A percentile compares a stretch with the other conserved stretches of the same genome.
Conservation (phyloP, 2,329 filamentous ascomycete species). For the Fonsecaea monophora region DNA sequence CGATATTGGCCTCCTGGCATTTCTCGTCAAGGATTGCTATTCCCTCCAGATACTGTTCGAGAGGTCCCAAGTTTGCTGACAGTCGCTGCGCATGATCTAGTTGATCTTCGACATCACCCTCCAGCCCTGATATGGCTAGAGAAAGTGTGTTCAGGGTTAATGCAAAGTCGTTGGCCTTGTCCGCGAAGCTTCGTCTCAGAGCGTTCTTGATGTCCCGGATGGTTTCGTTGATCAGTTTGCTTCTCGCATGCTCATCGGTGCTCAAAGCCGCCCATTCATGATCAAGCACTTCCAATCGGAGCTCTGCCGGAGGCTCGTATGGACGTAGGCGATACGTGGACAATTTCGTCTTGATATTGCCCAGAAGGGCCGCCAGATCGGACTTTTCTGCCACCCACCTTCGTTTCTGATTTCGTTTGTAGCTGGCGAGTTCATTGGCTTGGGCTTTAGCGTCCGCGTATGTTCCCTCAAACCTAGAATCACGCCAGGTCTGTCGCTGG, state of each 20-base stretch:
- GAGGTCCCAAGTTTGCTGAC: conserved; percentile 80
- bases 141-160: conserved; percentile 94
- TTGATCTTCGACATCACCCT: conserved; percentile 96
- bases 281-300: conserved; percentile 83
- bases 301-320: conserved; percentile 85
- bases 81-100: conserved; percentile 84
- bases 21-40: conserved; percentile 86
- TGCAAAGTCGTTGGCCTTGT: conserved; percentile 98
- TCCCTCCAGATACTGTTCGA: conserved; percentile 89
- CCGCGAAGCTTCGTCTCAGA: conserved; percentile 88
- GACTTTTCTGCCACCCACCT: conserved; percentile 98
- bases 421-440: conserved; percentile 78
- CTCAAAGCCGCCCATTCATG: conserved; percentile 80
- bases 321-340: conserved; percentile 90
- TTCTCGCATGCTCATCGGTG: conserved; percentile 82
- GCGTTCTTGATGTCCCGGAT: conserved; percentile 99
- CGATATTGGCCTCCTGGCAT: conserved; percentile 95
- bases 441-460: conserved; percentile 93
- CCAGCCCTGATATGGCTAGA: conserved; percentile 91
- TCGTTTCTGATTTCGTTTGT: conserved; percentile 89
- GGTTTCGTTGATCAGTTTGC: conserved; percentile 95
- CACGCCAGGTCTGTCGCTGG: conserved; percentile 78
- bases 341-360: conserved; percentile 98
- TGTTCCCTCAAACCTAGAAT: conserved; percentile 84
- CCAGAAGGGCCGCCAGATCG: conserved; percentile 87